A percentile compares a stretch with the other conserved stretches of the same genome.
Evolutionary conservation across 495 filamentous ascomycete genomes (phyloP).

Genomic region (Neurospora sp.): DNA sequence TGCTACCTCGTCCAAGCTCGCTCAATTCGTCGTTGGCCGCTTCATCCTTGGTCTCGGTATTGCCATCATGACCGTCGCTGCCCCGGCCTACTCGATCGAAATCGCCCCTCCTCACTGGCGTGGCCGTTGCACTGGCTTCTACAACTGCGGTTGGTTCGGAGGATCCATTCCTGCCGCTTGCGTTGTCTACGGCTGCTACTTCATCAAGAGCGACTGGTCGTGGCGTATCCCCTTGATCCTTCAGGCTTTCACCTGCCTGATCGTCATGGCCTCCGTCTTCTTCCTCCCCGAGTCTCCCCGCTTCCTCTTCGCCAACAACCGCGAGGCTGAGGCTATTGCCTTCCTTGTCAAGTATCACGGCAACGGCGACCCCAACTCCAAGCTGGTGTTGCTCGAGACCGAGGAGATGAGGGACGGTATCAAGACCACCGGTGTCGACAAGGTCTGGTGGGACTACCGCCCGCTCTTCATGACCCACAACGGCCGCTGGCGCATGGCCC

Average conservation of each 20-base stretch:
- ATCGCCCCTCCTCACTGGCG: conserved; percentile 41
- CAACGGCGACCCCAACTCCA: conserved; percentile 40
- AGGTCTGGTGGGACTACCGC: conserved; percentile 37
- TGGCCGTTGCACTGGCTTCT: conserved; percentile 37
- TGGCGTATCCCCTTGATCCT: conserved; percentile 40
- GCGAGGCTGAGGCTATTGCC: conserved; percentile 38
- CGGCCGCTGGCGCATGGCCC: conserved; percentile 37
- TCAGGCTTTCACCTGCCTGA: conserved; percentile 32
- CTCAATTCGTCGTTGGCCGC: conserved; percentile 39
- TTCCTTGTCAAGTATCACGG: conserved; percentile 52
- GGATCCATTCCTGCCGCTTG: conserved; percentile 39
- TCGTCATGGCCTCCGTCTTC: conserved; percentile 42
- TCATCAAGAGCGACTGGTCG: conserved; percentile 29
- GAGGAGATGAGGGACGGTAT: conserved; percentile 53
- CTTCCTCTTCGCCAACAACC: conserved; percentile 48
- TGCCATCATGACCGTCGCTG: conserved; percentile 38
- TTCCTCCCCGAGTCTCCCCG: conserved; percentile 57
- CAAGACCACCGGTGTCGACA: conserved; percentile 43
- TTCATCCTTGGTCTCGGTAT: conserved; percentile 44
- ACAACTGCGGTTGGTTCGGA: conserved; percentile 44
- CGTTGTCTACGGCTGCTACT: conserved; percentile 33
- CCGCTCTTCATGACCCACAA: conserved; percentile 33
- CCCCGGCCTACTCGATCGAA: conserved; percentile 38
- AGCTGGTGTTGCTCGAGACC: conserved; percentile 44
- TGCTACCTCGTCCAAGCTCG: conserved; percentile 21